Evolutionary conservation across 2,329 filamentous ascomycete genomes (phyloP).

Genomic region (Aspergillus sp.): DNA sequence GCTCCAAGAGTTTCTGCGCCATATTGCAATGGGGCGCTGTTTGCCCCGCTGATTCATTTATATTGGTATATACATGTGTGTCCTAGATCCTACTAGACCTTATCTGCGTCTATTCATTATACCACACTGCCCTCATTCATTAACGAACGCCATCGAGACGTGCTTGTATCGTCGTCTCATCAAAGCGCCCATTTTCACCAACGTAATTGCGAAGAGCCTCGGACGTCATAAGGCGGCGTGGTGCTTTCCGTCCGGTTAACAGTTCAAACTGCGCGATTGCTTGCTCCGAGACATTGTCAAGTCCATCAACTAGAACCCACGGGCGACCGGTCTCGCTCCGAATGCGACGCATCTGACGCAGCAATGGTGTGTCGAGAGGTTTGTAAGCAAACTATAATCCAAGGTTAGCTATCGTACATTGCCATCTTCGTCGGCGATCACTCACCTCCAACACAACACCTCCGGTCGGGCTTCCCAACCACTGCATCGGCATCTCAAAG

Average conservation of each 20-base stretch:
- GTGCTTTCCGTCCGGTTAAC: conserved; percentile 72
- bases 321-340: conserved; percentile 51
- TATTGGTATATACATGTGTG: neutral
- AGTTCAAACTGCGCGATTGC: conserved; percentile 80
- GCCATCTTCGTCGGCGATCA: neutral
- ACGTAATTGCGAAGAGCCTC: conserved; percentile 52
- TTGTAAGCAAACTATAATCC: conserved; percentile 59
- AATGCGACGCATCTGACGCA: conserved; percentile 65
- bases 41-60: neutral
- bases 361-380: conserved; percentile 68
- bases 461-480: conserved; percentile 71
- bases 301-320: conserved; percentile 74
- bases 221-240: conserved; percentile 68
- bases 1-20: too few species aligned
- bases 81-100: neutral
- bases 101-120: neutral
- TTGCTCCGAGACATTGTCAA: conserved; percentile 75
- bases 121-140: conserved; percentile 8
- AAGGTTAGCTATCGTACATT: neutral
- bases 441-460: conserved; percentile 70
- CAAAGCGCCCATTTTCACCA: conserved; percentile 35
- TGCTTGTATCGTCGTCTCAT: conserved; percentile 39
- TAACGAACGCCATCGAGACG: conserved; percentile 30
- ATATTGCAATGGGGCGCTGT: neutral
- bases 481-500: conserved; percentile 67